Evolutionary conservation across 257 asterid species (phyloP), one percentile per base, ranked within the genome.

Genomic region (Eucommia ulmoides): DNA sequence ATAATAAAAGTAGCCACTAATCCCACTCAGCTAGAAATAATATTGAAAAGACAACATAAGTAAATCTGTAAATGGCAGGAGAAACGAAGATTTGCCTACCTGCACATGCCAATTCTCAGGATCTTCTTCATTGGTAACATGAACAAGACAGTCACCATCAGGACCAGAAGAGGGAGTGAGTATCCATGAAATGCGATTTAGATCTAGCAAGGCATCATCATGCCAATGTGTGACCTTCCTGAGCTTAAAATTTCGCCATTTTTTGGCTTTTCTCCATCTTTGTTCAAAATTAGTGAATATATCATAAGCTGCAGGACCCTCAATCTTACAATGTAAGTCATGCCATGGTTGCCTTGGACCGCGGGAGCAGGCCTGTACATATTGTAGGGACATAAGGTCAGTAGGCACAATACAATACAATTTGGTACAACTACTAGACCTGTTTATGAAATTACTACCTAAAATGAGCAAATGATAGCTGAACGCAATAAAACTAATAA

Each of bases 301-400:
- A 6, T 78, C 87, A 21, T 66, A 69, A 22, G 82, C 82, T 23
- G 82, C 82, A 0, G 87, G 87, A 17, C 87, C 87, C 33, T 78
- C 87, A 4, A 78, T 64, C 33, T 60, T 72, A 63, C 87, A 72
- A 51, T 78, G 87, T 20, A 78, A 50, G 22, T 78, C 87, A 29
- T 78, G 87, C 87, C 87, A 78, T n/a, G 87, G 80, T 44, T 78
- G 76, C 55, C 87, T 66, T 1, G 87, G 87, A 2, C 65, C 73
- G 33, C 56, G 19, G 48, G 20, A 19, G 19, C 48, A 42, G 6
- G 48, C n/a, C 48, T 42, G 48, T 42, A 42, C 38, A 29, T 5
- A 29, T 29, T 12, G 12, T 29, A 5, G 38, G 38, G 12, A 29
- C 8, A 29, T 29, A 7, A 29, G 38, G 38, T 29, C 38, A 29